Evolutionary conservation across 2,329 filamentous ascomycete species (phyloP).

Genomic region (Pyrenophora tritici-repentis): DNA sequence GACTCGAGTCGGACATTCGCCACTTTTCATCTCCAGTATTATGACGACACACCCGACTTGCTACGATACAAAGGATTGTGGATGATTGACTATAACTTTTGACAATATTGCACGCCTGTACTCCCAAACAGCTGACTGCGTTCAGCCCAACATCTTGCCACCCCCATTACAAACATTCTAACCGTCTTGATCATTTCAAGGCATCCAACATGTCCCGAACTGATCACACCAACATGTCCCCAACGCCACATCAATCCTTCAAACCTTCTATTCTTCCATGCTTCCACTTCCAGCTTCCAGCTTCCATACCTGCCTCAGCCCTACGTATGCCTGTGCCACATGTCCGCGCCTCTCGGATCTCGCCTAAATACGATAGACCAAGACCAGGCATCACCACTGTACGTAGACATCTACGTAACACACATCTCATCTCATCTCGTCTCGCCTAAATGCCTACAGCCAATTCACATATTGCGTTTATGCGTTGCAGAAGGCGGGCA

Average conservation of each 20-base stretch:
- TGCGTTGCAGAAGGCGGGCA: not conserved
- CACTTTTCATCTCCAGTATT: too few relatives aligned
- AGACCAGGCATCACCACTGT: not conserved
- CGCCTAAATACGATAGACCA: constrained; percentile 11
- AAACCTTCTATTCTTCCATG: too few relatives aligned
- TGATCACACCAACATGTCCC: not conserved
- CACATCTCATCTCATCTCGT: constrained; percentile 7
- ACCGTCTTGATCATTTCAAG: not conserved
- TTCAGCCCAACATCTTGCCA: too few relatives aligned
- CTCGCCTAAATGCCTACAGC: not conserved
- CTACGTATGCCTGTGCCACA: constrained; percentile 2
- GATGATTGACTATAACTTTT: too few relatives aligned
- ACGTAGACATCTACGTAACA: not conserved
- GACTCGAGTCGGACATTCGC: not conserved
- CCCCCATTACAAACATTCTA: too few relatives aligned
- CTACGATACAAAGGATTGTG: too few relatives aligned
- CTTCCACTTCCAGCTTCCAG: too few relatives aligned
- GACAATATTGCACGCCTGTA: too few relatives aligned
- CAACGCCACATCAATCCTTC: constrained; percentile 5
- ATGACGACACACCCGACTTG: too few relatives aligned
- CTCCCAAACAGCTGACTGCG: too few relatives aligned
- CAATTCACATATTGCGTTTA: not conserved
- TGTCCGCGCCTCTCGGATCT: constrained; percentile 4
- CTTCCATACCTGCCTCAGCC: constrained; percentile 5
- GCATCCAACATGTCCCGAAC: not conserved